Conservation (phyloP, 1,139 yeast species). For the Kluyveromyces marxianus region DNA sequence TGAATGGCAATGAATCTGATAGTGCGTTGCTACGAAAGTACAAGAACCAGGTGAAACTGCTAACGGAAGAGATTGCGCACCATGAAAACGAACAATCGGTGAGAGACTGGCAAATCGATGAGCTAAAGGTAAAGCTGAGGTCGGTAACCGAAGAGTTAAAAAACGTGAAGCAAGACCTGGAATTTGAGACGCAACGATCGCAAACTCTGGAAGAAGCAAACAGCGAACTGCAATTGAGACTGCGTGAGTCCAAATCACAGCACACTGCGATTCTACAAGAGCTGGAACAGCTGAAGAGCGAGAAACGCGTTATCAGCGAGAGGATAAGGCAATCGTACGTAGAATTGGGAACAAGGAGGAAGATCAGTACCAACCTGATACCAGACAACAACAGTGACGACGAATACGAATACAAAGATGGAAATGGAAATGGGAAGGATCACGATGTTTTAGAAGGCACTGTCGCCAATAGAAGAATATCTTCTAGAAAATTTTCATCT, state of each 20-base stretch:
- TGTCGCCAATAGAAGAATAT: background rate
- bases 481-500: too few relatives aligned
- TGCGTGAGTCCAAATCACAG: background rate
- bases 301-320: constrained; percentile 2
- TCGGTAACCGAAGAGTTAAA: background rate
- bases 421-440: background rate
- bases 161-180: background rate
- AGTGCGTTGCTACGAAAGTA: constrained; percentile 1
- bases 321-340: constrained; percentile 1
- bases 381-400: constrained; percentile 5
- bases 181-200: constrained; percentile 1
- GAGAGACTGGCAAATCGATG: constrained; percentile 5
- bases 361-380: background rate
- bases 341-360: background rate
- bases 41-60: constrained; percentile 5
- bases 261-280: background rate
- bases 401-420: background rate
- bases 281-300: background rate
- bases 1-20: background rate
- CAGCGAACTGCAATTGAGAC: background rate
- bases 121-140: constrained; percentile 2
- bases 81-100: constrained; percentile 5
- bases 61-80: constrained; percentile 6
- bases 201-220: constrained; percentile 2
- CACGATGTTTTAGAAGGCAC: background rate